These are phyloP conservation scores for Sporisorium exsertum DNA, from an alignment of 1,284 basidiomycete species.

Conservation along the genomic window DNA sequence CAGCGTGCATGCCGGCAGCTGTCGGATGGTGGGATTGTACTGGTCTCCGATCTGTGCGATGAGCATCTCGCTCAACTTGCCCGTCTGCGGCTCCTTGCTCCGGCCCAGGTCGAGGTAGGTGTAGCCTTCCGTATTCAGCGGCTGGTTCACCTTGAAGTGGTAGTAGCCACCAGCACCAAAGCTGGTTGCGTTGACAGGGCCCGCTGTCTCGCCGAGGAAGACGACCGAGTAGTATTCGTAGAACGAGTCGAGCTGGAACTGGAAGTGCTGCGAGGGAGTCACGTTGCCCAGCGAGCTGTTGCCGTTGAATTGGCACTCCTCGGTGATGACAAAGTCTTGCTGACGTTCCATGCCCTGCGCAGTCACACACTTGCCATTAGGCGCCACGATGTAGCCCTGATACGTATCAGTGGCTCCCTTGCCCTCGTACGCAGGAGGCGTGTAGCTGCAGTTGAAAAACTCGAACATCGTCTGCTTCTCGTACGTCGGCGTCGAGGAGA, in stretches of 20 bases:
- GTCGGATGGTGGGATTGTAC: too few species aligned
- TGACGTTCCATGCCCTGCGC: not conserved
- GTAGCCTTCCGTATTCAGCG: too few species aligned
- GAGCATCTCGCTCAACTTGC: too few species aligned
- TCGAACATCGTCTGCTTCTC: constrained; percentile 14
- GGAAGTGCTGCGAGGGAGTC: constrained; percentile 14
- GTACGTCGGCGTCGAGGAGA: not conserved
- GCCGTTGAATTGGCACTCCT: constrained; percentile 7
- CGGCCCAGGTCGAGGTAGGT: too few species aligned
- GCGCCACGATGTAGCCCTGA: constrained; percentile 17
- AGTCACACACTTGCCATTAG: constrained; percentile 15
- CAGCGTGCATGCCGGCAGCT: too few species aligned
- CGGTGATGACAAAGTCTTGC: constrained; percentile 1
- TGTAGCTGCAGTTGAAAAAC: constrained; percentile 17
- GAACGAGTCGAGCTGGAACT: constrained; percentile 12
- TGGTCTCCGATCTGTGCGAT: too few species aligned
- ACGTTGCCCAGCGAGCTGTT: constrained; percentile 8
- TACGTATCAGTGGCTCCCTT: constrained; percentile 12
- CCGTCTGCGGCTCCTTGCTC: too few species aligned
- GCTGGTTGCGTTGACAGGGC: not conserved
- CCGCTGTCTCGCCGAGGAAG: constrained; percentile 10
- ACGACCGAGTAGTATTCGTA: constrained; percentile 6
- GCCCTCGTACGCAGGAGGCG: not conserved
- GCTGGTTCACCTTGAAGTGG: constrained; percentile 4
- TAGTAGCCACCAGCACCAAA: constrained; percentile 6